These are phyloP conservation scores for Naganishia vaughanmartiniae DNA, from an alignment of 768 basidiomycete species.

Conservation along the genomic window DNA sequence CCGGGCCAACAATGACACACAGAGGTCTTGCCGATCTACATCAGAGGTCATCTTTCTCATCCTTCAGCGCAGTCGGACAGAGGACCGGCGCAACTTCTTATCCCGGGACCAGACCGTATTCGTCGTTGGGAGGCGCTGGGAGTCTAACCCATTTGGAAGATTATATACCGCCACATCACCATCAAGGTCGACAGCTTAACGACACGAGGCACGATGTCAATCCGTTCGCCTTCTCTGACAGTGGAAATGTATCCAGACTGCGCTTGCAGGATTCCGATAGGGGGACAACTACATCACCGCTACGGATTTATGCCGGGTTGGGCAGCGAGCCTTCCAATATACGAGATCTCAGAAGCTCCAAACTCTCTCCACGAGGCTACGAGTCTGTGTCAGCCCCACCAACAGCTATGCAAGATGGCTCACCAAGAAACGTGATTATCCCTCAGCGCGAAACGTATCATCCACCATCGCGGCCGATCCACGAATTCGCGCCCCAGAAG, in stretches of 20 bases:
- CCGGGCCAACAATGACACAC: neutral
- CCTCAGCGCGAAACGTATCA: neutral
- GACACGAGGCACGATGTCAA: neutral
- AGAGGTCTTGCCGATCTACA: no score
- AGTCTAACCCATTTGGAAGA: neutral
- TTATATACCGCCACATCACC: neutral
- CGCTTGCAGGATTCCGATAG: neutral
- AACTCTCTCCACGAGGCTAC: neutral
- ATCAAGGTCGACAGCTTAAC: neutral
- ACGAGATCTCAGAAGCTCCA: neutral
- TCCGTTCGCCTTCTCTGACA: neutral
- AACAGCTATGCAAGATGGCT: neutral
- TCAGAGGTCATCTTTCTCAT: no score
- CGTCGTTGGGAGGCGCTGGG: neutral
- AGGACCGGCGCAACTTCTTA: no score
- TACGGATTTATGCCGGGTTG: neutral
- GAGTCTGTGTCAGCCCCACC: constrained; percentile 6
- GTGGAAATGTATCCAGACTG: neutral
- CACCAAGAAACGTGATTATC: neutral
- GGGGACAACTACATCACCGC: neutral
- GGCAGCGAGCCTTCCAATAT: neutral
- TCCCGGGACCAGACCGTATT: no score
- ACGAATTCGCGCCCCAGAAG: neutral
- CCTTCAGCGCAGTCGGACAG: no score
- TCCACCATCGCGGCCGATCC: neutral